Base-by-base conservation (phyloP, 106 monocot species). In the Ottelia alismoides region DNA sequence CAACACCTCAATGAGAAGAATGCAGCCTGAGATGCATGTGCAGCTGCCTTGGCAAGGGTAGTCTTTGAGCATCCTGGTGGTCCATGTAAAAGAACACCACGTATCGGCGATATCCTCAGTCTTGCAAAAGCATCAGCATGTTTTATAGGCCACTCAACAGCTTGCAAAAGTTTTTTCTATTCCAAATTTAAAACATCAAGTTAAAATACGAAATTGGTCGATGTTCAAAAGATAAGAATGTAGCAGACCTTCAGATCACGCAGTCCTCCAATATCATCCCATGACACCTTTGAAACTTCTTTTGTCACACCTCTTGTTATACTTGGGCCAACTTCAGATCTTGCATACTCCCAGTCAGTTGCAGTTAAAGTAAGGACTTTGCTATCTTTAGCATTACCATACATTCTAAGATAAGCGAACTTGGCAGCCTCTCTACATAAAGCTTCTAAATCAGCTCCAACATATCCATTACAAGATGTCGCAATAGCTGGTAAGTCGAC, bases 51-150 rank as follows among this genome's bases (percentile, higher is more conserved):
- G 19, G 85, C 88, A 58, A 96, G 96, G 40, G 88, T 85, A 43
- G 96, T 96, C 51, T 96, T 96, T 31, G 96, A 96, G 66, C 96
- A 96, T 12, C 96, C 96, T 59, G 96, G 96, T 24, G 88, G 88
- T 53, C 88, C 96, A 65, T 96, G 81, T 59, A 96, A 64, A 59
- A 96, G 84, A 66, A 96, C 69, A 55, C 96, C 96, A 54, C 88
- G 80, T 16, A 85, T 60, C 10, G 96, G 85, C 24, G 74, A 72
- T 58, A 89, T 89, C 30, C 78, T 62, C 28, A 96, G 51, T 70
- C 88, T 76, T 64, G 67, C 64, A 72, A 89, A 85, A 51, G 78
- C 70, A 60, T 84, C 71, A 30, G 76, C 76, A 66, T 89, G 78
- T 54, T 82, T 89, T 45, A 85, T 80, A 25, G 96, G 96, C 96